Evolutionary conservation across 306 rosid genomes (phyloP), one percentile per base, ranked within the genome.

Genomic region (Prinsepia uniflora): DNA sequence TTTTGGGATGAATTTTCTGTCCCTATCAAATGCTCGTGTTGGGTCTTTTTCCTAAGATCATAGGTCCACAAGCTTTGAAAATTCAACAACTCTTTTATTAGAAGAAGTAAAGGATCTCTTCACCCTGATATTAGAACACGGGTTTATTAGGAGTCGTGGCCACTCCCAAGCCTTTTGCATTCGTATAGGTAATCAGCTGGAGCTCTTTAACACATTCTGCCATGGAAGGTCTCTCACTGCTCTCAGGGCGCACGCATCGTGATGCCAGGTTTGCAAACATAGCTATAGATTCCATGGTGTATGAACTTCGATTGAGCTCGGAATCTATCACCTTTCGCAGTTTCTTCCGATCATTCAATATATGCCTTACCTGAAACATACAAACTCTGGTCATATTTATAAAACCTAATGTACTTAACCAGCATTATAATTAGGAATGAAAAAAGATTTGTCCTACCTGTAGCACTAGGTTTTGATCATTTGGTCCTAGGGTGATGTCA

Each of bases 191-290:
- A 75, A 91, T 89, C 76, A 73, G 65, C 80, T 84, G 96, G 54
- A 94, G 86, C 82, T 94, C 92, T 69, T 81, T 79, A 49, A 87
- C 89, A 58, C 98, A 94, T 42, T 89, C 96, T 58, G 83, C 84
- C 95, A 91, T 83, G 57, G 96, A 77, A 52, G 98, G 98, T 67
- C 98, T 85, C 75, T 89, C 89, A 8, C 82, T 82, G 80, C 98
- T 89, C 41, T 91, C 95, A 5, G 73, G 61, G 58, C 98, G 87
- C 54, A 91, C 95, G 66, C 98, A 94, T 59, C 96, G 78, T 46
- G 98, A 94, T 76, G 97, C 98, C 65, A 94, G 80, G 73, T 91
- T 94, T 44, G 98, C 97, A 78, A 90, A 91, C 94, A 87, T 87
- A 79, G 76, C 79, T 71, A 87, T 76, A 56, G 98, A 90, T 75